phyloP scores from a whole-genome alignment of 768 basidiomycete species.

The Wakefieldia striispora region DNA sequence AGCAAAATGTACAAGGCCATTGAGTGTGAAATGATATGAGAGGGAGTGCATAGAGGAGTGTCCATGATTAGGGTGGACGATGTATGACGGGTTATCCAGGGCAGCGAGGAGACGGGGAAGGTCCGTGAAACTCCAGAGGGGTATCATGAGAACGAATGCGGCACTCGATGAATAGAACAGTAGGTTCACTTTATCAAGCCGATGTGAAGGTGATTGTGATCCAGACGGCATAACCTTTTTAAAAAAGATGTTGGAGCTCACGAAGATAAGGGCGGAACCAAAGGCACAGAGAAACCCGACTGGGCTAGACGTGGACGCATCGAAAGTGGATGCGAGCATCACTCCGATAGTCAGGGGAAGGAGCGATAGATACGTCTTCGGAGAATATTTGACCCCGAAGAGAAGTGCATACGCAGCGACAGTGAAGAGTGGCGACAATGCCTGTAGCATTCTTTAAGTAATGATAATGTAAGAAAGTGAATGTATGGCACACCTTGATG shows the following conservation, averaged over 20 bases:
- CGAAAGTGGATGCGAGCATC: conserved; percentile 96
- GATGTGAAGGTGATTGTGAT: conserved; percentile 55
- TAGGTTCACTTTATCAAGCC: conserved; percentile 96
- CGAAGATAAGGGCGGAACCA: conserved; percentile 95
- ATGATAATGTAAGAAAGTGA: not conserved
- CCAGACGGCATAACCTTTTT: conserved; percentile 91
- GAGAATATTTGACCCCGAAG: conserved; percentile 91
- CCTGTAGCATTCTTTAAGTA: conserved; percentile 47
- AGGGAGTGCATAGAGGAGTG: conserved; percentile 60
- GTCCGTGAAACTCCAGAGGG: conserved; percentile 91
- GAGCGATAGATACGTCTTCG: conserved; percentile 87
- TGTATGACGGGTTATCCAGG: conserved; percentile 39
- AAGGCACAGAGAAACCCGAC: conserved; percentile 93
- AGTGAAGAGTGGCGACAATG: conserved; percentile 94
- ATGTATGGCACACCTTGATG: conserved; percentile 72
- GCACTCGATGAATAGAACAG: conserved; percentile 91
- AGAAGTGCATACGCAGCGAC: conserved; percentile 93
- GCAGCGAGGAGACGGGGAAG: conserved; percentile 60
- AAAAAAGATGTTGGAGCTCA: conserved; percentile 98
- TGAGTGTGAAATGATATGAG: conserved; percentile 81
- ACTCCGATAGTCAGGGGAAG: conserved; percentile 95
- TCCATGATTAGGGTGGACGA: conserved; percentile 46
- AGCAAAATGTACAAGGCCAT: conserved; percentile 93
- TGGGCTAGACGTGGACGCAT: conserved; percentile 82
- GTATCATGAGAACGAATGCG: conserved; percentile 95